These are phyloP conservation scores for Leavenworthia alabamica DNA, from an alignment of 345 rosid species.

Conservation along the genomic window DNA sequence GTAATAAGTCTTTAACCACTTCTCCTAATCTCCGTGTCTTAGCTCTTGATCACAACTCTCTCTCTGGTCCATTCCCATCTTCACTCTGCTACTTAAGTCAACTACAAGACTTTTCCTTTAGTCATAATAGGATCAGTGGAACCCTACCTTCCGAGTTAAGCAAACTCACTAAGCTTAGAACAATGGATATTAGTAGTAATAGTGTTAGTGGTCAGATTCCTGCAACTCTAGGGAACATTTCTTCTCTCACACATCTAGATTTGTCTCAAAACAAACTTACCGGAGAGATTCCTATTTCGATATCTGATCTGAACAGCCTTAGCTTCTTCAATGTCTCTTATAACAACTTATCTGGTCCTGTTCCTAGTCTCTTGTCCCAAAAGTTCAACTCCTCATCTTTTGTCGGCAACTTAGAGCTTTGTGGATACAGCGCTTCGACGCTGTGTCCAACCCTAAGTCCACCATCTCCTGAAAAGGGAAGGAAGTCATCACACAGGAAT, in stretches of 20 bases:
- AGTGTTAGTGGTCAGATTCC: constrained; percentile 59
- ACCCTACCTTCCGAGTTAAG: constrained; percentile 46
- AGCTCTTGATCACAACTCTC: constrained; percentile 36
- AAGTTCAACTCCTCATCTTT: constrained; percentile 72
- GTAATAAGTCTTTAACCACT: constrained; percentile 5
- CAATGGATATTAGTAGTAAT: constrained; percentile 54
- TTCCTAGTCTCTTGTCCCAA: constrained; percentile 57
- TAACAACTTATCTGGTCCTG: constrained; percentile 79
- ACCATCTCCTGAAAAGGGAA: constrained; percentile 25
- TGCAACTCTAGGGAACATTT: constrained; percentile 41
- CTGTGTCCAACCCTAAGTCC: constrained; percentile 44
- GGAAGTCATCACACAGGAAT: constrained; percentile 32
- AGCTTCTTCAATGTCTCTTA: constrained; percentile 68
- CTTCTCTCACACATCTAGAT: constrained; percentile 45
- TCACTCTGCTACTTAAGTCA: constrained; percentile 40
- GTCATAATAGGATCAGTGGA: constrained; percentile 56
- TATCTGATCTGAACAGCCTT: constrained; percentile 46
- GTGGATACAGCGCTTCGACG: constrained; percentile 58
- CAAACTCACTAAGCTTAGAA: constrained; percentile 48
- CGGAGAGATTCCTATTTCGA: constrained; percentile 66
- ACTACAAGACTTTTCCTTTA: constrained; percentile 47
- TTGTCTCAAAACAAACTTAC: constrained; percentile 51
- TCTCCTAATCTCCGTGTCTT: constrained; percentile 32
- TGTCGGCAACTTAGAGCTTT: constrained; percentile 65
- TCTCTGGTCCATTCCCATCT: constrained; percentile 54